Evolutionary conservation across 148 eudicot species (phyloP).

Genomic region (Silene conica): DNA sequence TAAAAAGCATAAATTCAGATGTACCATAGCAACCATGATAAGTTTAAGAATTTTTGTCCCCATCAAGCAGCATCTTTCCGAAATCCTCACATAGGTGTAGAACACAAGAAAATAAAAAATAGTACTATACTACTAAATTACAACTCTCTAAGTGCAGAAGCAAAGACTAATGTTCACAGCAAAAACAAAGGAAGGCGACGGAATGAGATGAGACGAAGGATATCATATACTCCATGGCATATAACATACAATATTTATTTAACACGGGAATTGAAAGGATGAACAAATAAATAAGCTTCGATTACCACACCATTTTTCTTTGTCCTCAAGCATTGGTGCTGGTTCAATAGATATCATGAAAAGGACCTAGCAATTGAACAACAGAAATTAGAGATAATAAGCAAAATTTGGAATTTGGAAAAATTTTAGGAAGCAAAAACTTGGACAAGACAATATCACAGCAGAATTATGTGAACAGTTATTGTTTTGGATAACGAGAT

Average conservation of each 20-base stretch:
- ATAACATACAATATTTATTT: neutral
- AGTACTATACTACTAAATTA: neutral
- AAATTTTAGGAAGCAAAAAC: conserved; percentile 4
- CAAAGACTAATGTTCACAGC: conserved; percentile 3
- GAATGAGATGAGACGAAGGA: neutral
- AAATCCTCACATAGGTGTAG: neutral
- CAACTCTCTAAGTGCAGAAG: neutral
- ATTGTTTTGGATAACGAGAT: neutral
- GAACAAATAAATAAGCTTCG: neutral
- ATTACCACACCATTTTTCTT: conserved; percentile 81
- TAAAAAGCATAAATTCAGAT: neutral
- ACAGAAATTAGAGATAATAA: conserved; percentile 6
- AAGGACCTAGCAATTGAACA: conserved; percentile 49
- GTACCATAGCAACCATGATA: neutral
- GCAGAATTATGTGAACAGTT: neutral
- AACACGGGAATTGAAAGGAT: neutral
- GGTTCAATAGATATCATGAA: conserved; percentile 99
- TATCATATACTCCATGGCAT: neutral
- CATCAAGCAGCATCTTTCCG: neutral
- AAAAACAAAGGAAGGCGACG: neutral
- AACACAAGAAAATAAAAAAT: neutral
- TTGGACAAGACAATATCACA: neutral
- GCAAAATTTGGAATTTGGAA: neutral
- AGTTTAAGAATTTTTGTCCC: neutral
- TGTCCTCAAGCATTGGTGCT: conserved; percentile 99